Base-by-base conservation (phyloP, 208 protist species). In the Trypanosoma melophagium region DNA sequence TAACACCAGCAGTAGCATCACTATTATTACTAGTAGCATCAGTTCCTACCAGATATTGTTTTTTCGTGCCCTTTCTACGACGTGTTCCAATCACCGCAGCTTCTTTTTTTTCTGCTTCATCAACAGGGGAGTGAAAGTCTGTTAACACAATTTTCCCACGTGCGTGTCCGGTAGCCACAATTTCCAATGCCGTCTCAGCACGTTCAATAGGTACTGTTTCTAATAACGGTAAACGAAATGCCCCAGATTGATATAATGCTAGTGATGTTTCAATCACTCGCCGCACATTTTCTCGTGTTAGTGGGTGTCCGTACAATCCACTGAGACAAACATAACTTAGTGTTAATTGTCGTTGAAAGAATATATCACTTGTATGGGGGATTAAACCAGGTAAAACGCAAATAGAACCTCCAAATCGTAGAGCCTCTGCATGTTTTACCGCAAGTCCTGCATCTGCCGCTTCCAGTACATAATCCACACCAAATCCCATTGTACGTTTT, bases 401-500 rank as follows among this genome's bases (percentile, higher is more conserved):
- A 12, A 89, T 69, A 25, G 74, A 65, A 3, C 89, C 89, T 35
- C 89, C 86, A 71, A 90, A 87, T 13, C 89, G 80, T 19, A 90
- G 56, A 17, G 72, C 79, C 42, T 86, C 69, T 22, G 72, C 61
- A 59, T 87, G 80, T 14, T 65, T 50, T 45, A 76, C 83, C 12
- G 76, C 69, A 38, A 83, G 59, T n/a, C 24, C 42, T 13, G 78
- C 74, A 22, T 68, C 59, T 0, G 78, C 79, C 40, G 70, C 73
- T 61, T 96, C 87, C 52, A 96, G 69, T 38, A 93, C 47, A 71
- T 90, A 96, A 64, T 96, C 90, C 13, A 94, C 87, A n/a, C 90
- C 90, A 58, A 82, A 72, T 45, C 76, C 76, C 7, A 81, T 56
- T 44, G 89, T 93, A 41, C 70, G 50, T 44, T 42, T 50, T 19